Evolutionary conservation across 805 yeast species (phyloP).

Genomic region (Myxozyma neglecta): DNA sequence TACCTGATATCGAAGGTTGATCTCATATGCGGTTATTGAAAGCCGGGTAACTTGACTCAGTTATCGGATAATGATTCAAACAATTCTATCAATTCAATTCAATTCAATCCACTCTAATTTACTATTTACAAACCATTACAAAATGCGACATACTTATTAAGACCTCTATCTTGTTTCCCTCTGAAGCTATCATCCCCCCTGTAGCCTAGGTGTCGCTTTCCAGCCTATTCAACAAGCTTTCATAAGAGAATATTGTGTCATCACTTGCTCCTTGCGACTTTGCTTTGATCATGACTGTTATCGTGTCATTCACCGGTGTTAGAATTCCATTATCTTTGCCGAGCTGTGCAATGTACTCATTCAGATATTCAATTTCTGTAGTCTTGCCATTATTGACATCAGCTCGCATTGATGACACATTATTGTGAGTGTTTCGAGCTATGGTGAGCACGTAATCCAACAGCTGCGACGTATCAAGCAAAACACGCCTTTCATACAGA

Average conservation of each 20-base stretch:
- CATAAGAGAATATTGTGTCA: neutral
- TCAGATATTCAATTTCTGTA: conserved; percentile 80
- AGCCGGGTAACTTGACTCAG: too few species aligned
- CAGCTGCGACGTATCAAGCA: conserved; percentile 40
- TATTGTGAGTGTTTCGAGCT: conserved; percentile 51
- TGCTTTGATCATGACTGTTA: conserved; percentile 1
- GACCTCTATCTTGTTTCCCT: neutral
- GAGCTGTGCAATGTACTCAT: conserved; percentile 64
- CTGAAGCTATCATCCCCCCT: too few species aligned
- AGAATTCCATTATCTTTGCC: conserved; percentile 7
- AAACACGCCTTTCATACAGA: neutral
- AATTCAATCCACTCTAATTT: too few species aligned
- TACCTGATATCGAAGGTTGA: too few species aligned
- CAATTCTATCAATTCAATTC: too few species aligned
- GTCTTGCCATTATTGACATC: conserved; percentile 55
- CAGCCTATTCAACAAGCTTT: neutral
- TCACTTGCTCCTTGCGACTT: neutral
- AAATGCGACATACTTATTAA: neutral
- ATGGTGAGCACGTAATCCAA: conserved; percentile 44
- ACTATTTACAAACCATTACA: too few species aligned
- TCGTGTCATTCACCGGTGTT: conserved; percentile 18
- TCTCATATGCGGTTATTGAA: too few species aligned
- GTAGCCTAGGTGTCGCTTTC: neutral
- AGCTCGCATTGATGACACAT: conserved; percentile 69
- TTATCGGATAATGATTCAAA: too few species aligned